Evolutionary conservation across 331 rosid genomes (phyloP).

Genomic region (Telfairia occidentalis): DNA sequence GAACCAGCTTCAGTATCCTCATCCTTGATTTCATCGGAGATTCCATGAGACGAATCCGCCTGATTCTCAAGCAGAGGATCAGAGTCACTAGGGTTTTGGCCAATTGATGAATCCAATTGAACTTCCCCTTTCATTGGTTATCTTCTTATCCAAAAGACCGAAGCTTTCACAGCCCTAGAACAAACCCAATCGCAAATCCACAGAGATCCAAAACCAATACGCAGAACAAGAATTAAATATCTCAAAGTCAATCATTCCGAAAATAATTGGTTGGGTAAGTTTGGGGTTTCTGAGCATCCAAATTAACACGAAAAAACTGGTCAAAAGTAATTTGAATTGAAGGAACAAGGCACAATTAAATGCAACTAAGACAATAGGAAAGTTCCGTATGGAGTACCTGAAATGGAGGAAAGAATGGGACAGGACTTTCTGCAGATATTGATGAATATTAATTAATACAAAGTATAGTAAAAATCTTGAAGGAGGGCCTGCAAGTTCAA

Average conservation of each 20-base stretch:
- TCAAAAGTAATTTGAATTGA: neutral
- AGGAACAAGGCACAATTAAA: neutral
- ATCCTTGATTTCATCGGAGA: constrained; percentile 55
- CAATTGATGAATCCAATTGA: constrained; percentile 53
- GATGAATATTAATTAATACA: neutral
- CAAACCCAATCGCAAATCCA: neutral
- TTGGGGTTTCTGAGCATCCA: neutral
- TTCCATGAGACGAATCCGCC: constrained; percentile 35
- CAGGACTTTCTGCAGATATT: neutral
- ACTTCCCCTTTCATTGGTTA: constrained; percentile 70
- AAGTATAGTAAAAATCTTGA: neutral
- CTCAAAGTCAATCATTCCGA: neutral
- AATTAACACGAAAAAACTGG: neutral
- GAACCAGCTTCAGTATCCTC: constrained; percentile 72
- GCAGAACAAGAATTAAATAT: neutral
- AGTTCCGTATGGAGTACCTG: neutral
- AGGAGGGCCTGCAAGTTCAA: neutral
- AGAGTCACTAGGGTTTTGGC: constrained; percentile 51
- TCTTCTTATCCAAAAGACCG: constrained; percentile 7
- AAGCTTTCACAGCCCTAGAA: constrained; percentile 12
- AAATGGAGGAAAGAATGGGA: constrained; percentile 6
- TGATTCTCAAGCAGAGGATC: constrained; percentile 67
- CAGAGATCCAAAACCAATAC: neutral
- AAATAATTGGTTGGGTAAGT: neutral
- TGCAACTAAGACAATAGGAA: neutral